Percentiles rank a stretch among this genome's conserved stretches.
Conservation (phyloP, 2,329 filamentous ascomycete genomes). For the Neospermospora avenae region DNA sequence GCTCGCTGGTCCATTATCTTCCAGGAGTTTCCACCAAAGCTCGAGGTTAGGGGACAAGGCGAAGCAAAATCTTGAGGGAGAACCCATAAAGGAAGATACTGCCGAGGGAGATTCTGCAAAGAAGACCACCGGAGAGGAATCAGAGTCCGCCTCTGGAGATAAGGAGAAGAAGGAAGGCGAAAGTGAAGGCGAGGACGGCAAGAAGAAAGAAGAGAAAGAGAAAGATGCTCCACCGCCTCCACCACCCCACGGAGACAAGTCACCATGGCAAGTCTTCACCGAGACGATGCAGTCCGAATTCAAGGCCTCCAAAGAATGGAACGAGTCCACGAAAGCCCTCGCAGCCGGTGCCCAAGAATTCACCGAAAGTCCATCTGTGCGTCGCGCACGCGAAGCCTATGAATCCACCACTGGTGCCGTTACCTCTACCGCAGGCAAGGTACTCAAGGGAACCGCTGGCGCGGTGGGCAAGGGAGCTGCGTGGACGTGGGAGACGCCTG, state of each 20-base stretch:
- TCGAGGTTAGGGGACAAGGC: slow-evolving; percentile 29
- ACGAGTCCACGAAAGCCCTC: slow-evolving; percentile 94
- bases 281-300: slow-evolving; percentile 95
- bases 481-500: slow-evolving; percentile 96
- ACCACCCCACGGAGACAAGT: slow-evolving; percentile 97
- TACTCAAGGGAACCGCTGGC: slow-evolving; percentile 79
- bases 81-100: slow-evolving; percentile 23
- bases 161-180: slow-evolving; percentile 44
- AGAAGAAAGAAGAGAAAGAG: slow-evolving; percentile 43
- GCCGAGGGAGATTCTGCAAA: slow-evolving; percentile 21
- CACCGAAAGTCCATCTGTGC: slow-evolving; percentile 86
- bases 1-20: slow-evolving; percentile 17
- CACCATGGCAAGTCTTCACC: slow-evolving; percentile 97
- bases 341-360: slow-evolving; percentile 87
- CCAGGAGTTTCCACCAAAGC: slow-evolving; percentile 27
- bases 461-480: slow-evolving; percentile 86
- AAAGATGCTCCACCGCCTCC: slow-evolving; percentile 71
- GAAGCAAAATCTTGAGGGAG: slow-evolving; percentile 13
- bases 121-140: slow-evolving; percentile 23
- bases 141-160: slow-evolving; percentile 21
- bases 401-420: slow-evolving; percentile 82
- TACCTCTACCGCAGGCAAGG: slow-evolving; percentile 71
- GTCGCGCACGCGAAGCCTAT: slow-evolving; percentile 81
- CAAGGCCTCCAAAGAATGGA: slow-evolving; percentile 97
- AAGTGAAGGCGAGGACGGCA: slow-evolving; percentile 32